A percentile compares a stretch with the other conserved stretches of the same genome.
Conservation (phyloP, 495 filamentous ascomycete genomes). For the Penicillium cosmopolitanum region DNA sequence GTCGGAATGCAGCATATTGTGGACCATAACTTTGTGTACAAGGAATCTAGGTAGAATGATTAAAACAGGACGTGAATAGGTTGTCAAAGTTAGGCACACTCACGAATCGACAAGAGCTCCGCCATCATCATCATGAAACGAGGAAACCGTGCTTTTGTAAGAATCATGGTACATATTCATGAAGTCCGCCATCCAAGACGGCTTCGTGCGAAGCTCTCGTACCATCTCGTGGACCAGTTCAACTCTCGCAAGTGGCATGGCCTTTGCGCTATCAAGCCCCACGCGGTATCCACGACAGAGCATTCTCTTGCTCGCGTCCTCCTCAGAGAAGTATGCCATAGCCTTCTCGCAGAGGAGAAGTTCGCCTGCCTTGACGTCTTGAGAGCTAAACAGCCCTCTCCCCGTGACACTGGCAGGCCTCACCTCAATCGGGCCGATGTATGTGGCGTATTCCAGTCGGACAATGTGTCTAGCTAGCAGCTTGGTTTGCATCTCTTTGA, state of each 20-base stretch:
- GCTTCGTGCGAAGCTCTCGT: background rate
- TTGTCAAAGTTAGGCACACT: background rate
- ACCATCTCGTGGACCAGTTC: background rate
- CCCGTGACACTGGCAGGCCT: background rate
- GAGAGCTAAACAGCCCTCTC: background rate
- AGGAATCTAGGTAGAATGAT: background rate
- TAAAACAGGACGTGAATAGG: background rate
- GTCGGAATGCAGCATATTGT: background rate
- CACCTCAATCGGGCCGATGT: background rate
- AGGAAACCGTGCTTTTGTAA: background rate
- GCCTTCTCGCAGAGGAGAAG: slow-evolving; percentile 1
- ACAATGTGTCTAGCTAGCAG: background rate
- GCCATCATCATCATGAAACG: background rate
- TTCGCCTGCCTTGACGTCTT: background rate
- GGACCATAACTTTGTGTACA: background rate
- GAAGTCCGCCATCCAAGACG: background rate
- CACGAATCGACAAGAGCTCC: background rate
- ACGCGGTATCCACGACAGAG: background rate
- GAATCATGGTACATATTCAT: background rate
- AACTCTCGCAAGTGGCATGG: background rate
- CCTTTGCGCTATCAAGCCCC: background rate
- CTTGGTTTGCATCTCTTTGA: background rate
- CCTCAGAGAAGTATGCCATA: background rate
- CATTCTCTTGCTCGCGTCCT: background rate
- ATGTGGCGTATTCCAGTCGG: background rate